Evolutionary conservation across 768 basidiomycete genomes (phyloP).

Genomic region (Xanthoconium stramineum): DNA sequence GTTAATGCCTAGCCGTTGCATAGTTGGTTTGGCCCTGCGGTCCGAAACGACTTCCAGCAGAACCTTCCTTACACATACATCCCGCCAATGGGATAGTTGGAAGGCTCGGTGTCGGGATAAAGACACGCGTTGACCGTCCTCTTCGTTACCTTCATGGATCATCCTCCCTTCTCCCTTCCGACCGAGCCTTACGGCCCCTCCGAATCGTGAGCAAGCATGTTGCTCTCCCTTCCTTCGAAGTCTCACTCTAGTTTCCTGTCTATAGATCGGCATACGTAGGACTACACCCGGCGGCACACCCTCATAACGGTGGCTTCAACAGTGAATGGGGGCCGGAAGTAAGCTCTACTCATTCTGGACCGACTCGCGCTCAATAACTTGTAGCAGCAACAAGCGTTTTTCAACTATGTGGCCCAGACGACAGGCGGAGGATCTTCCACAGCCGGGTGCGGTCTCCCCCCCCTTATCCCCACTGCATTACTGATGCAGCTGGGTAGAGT

Average conservation of each 20-base stretch:
- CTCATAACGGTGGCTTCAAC: background rate
- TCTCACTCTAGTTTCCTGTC: background rate
- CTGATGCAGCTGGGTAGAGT: slow-evolving; percentile 1
- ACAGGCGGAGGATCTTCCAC: background rate
- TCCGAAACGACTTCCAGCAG: background rate
- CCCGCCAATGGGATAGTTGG: slow-evolving; percentile 11
- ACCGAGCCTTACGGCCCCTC: background rate
- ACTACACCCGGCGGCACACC: background rate
- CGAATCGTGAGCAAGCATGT: background rate
- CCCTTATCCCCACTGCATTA: too few species aligned
- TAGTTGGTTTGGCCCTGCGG: background rate
- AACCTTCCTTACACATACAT: background rate
- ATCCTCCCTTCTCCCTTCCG: background rate
- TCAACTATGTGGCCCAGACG: background rate
- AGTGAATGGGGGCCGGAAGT: slow-evolving; percentile 4
- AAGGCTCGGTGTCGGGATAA: background rate
- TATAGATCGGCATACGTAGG: background rate
- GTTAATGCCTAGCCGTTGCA: background rate
- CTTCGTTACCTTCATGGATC: background rate
- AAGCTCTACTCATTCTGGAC: background rate
- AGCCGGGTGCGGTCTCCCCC: background rate
- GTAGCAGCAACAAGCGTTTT: slow-evolving; percentile 1
- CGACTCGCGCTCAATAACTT: background rate
- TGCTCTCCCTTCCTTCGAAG: too few species aligned
- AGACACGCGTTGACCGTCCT: background rate